Conservation (phyloP, 768 basidiomycete species). For the Tulasnella calospora region DNA sequence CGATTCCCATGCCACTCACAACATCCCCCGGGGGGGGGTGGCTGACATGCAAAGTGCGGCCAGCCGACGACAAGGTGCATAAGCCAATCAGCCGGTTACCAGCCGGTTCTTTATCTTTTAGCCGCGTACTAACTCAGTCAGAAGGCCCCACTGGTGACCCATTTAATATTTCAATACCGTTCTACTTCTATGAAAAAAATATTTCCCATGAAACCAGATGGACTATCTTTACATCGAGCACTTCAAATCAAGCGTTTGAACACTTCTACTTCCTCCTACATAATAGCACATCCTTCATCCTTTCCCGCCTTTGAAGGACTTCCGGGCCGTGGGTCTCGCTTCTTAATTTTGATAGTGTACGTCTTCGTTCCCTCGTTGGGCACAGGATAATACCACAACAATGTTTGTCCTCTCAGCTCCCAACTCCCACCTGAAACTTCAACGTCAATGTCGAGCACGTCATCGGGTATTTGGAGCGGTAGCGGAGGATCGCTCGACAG, state of each 20-base stretch:
- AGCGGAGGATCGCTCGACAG: constrained; percentile 17
- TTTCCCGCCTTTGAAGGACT: not conserved
- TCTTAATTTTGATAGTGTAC: constrained; percentile 18
- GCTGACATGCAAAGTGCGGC: no score
- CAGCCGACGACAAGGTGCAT: no score
- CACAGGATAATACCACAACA: constrained; percentile 21
- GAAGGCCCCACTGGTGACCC: no score
- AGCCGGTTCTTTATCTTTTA: no score
- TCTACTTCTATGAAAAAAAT: no score
- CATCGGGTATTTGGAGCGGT: constrained; percentile 15
- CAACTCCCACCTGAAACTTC: constrained; percentile 19
- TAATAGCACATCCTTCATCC: not conserved
- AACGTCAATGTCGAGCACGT: constrained; percentile 21
- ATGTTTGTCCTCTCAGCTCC: constrained; percentile 12
- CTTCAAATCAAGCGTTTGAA: not conserved
- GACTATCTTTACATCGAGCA: no score
- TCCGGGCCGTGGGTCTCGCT: not conserved
- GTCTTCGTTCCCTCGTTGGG: constrained; percentile 2
- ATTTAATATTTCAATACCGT: no score
- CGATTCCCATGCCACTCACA: no score
- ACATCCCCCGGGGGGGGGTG: no score
- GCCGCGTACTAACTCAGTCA: no score
- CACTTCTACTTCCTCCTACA: not conserved
- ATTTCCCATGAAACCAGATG: no score
- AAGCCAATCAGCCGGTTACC: no score